Conservation (phyloP, 345 rosid species). For the Pelargonium nanum region DNA sequence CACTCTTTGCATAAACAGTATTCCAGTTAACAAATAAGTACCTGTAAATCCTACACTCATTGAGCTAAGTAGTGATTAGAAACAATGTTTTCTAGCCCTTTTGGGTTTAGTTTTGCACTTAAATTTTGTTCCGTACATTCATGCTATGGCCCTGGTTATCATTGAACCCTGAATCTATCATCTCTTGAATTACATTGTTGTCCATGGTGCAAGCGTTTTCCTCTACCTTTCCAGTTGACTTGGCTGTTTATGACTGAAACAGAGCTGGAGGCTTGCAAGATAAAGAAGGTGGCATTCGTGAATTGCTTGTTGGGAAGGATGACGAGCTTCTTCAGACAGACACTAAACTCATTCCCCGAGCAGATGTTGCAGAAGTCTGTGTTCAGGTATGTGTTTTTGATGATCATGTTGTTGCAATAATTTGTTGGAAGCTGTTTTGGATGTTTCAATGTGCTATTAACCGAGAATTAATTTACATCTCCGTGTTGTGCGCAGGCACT, state of each 20-base stretch:
- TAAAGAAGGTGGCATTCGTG: constrained; percentile 75
- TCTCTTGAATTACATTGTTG: too few species aligned
- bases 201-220: neutral
- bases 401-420: neutral
- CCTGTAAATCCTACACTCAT: neutral
- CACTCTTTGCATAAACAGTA: neutral
- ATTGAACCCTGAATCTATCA: too few species aligned
- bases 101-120: too few species aligned
- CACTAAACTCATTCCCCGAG: constrained; percentile 57
- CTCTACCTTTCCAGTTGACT: constrained; percentile 3
- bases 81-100: too few species aligned
- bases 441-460: neutral
- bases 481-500: constrained; percentile 45
- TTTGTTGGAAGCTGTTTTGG: neutral
- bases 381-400: constrained; percentile 43
- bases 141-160: too few species aligned
- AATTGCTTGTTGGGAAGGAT: constrained; percentile 71
- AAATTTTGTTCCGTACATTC: too few species aligned
- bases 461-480: neutral
- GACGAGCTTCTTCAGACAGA: constrained; percentile 95
- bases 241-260: constrained; percentile 10
- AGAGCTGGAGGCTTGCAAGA: constrained; percentile 98
- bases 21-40: neutral
- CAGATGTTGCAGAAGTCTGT: constrained; percentile 87
- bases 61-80: neutral